These are phyloP conservation scores for Coemansia sp. DNA, from an alignment of 192 early-diverging fungal genomes.

Conservation along the genomic window DNA sequence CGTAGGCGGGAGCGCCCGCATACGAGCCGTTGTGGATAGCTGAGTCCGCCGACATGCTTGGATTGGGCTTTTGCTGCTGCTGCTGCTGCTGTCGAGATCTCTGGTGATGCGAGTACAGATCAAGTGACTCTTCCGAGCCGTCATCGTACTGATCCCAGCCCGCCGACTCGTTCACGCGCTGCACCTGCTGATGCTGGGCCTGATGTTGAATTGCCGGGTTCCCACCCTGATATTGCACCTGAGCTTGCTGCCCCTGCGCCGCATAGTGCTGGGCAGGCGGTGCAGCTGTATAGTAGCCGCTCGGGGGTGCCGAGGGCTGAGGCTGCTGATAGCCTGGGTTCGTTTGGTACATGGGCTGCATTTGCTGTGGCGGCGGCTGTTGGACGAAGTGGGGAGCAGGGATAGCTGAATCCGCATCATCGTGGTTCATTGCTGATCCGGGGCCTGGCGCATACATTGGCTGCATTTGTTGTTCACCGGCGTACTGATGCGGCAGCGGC, in stretches of 20 bases:
- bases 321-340: slow-evolving; percentile 9
- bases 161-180: slow-evolving; percentile 9
- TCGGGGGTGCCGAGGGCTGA: slow-evolving; percentile 5
- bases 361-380: slow-evolving; percentile 11
- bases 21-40: slow-evolving; percentile 14
- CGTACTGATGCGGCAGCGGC: slow-evolving; percentile 1
- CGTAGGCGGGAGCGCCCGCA: not conserved
- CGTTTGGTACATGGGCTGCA: slow-evolving; percentile 1
- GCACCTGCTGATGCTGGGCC: slow-evolving; percentile 19
- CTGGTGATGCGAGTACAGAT: slow-evolving; percentile 10
- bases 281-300: not conserved
- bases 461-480: slow-evolving; percentile 12
- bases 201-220: slow-evolving; percentile 2
- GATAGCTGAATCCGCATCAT: slow-evolving; percentile 19
- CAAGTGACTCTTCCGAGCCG: slow-evolving; percentile 13
- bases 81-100: slow-evolving; percentile 4
- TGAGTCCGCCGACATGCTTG: slow-evolving; percentile 11
- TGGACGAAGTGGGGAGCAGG: slow-evolving; percentile 27
- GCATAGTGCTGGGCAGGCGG: slow-evolving; percentile 5
- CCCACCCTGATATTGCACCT: slow-evolving; percentile 7
- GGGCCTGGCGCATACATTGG: slow-evolving; percentile 1
- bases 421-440: slow-evolving; percentile 5
- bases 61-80: slow-evolving; percentile 1
- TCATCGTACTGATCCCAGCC: not conserved
- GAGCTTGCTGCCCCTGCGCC: not conserved